A percentile compares a stretch with the other conserved stretches of the same genome.
These are phyloP conservation scores for Plasmodium yoelii DNA, from an alignment of 169 alveolate species.

Conservation along the genomic window DNA sequence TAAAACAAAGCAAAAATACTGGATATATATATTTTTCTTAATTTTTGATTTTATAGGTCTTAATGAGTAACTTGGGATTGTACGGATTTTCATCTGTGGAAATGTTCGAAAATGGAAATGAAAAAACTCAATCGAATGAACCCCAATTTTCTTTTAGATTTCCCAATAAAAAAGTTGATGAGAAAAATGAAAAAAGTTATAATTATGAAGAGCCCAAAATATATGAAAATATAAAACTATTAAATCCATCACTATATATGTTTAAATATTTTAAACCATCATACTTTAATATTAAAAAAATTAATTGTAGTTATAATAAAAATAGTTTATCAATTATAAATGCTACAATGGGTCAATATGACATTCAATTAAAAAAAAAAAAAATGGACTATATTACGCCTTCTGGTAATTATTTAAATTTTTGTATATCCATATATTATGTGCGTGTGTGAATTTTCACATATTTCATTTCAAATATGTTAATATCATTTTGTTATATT, in stretches of 20 bases:
- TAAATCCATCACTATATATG: conserved; percentile 71
- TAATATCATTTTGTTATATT: not conserved
- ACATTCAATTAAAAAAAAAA: conserved; percentile 34
- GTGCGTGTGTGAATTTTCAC: not conserved
- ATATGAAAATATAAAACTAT: conserved; percentile 30
- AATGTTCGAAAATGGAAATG: conserved; percentile 7
- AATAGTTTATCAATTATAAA: conserved; percentile 75
- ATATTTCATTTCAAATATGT: not conserved
- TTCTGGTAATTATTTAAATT: conserved; percentile 30
- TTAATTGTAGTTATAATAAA: conserved; percentile 71
- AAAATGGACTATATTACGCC: conserved; percentile 71
- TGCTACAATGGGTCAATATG: conserved; percentile 73
- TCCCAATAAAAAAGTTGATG: conserved; percentile 19
- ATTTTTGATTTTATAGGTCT: conserved; percentile 16
- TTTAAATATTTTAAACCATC: conserved; percentile 76
- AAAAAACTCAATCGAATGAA: conserved; percentile 23
- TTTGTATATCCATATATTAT: not conserved
- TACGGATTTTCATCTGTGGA: conserved; percentile 71
- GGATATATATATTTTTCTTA: too few species aligned
- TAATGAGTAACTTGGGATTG: conserved; percentile 68
- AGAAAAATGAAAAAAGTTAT: conserved; percentile 31
- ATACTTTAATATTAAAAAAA: conserved; percentile 61
- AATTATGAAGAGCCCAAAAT: conserved; percentile 63
- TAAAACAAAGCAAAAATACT: too few species aligned
- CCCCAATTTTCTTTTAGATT: conserved; percentile 11